A percentile compares a stretch with the other conserved stretches of the same genome.
These are phyloP conservation scores for Debaryomyces udenii DNA, from an alignment of 1,139 yeast species.

Conservation along the genomic window DNA sequence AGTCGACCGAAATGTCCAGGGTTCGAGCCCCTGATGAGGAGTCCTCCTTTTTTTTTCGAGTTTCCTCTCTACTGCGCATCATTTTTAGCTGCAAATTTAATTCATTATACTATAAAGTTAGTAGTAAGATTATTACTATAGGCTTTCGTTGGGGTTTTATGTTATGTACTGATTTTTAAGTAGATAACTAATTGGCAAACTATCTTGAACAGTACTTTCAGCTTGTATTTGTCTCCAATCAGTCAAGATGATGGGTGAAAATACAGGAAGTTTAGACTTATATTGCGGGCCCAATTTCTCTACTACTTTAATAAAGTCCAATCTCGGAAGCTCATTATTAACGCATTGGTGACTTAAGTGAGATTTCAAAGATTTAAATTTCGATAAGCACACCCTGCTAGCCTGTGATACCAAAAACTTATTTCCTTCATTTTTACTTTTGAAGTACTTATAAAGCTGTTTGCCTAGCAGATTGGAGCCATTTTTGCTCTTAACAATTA, in stretches of 20 bases:
- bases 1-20: conserved; percentile 16
- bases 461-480: neutral
- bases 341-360: neutral
- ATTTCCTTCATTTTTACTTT: conserved; percentile 2
- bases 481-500: neutral
- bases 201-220: neutral
- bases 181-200: no score
- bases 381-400: neutral
- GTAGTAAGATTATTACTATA: no score
- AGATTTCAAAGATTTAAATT: neutral
- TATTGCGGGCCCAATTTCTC: conserved; percentile 4
- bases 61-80: neutral
- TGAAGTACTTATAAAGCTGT: neutral
- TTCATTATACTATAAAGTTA: no score
- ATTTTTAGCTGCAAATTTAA: neutral
- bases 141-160: no score
- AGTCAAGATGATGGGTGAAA: neutral
- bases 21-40: conserved; percentile 15
- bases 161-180: no score
- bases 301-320: neutral
- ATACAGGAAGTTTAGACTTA: neutral
- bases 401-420: neutral
- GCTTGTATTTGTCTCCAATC: conserved; percentile 2
- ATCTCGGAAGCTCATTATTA: neutral
- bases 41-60: conserved; percentile 8